Evolutionary conservation across 1,139 yeast species (phyloP), one percentile per base, ranked within the genome.

Genomic region (Candida sanyaensis): DNA sequence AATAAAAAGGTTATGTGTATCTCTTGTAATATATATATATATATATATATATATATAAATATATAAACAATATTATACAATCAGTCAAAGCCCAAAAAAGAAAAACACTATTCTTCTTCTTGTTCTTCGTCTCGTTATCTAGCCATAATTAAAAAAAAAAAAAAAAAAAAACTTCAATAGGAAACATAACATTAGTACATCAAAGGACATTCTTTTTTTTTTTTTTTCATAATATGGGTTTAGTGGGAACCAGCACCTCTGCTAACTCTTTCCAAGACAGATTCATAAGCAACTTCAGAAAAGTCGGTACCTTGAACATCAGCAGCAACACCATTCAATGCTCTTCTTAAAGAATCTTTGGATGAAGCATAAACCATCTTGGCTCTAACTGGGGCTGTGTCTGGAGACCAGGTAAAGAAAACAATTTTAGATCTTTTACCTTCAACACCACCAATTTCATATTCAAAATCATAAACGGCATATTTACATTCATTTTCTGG

Each of bases 311-410:
- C 99, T 80, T 95, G 99, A 63, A 93, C 79, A 65, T 93, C 99
- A 59, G 96, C 73, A 50, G 97, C 78, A 59, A 95, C 84, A 71
- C 99, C 99, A 69, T 88, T 92, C 66, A 93, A 81, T 43, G 99
- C 93, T 75, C 96, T 90, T 81, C 98, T 93, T 66, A 93, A 83
- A 47, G 98, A 96, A 63, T 93, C 99, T 77, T 91, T 92, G 54
- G 98, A 92, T 9, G 97, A 84, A 44, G 99, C 98, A 77, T 91
- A 92, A 53, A 92, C 88, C 99, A 93, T 95, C 86, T 93, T 93
- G 62, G 95, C 71, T 76, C 91, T 88, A 63, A 95, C 84, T 54
- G 96, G 90, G 47, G 98, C 97, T 53, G 96, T 88, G 69, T 95
- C 99, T 63, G 99, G 99, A 55, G 97, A 85, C 99, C 99, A 93